Base-by-base conservation (phyloP, 2,329 filamentous ascomycete genomes). In the Cercospora citrullina region DNA sequence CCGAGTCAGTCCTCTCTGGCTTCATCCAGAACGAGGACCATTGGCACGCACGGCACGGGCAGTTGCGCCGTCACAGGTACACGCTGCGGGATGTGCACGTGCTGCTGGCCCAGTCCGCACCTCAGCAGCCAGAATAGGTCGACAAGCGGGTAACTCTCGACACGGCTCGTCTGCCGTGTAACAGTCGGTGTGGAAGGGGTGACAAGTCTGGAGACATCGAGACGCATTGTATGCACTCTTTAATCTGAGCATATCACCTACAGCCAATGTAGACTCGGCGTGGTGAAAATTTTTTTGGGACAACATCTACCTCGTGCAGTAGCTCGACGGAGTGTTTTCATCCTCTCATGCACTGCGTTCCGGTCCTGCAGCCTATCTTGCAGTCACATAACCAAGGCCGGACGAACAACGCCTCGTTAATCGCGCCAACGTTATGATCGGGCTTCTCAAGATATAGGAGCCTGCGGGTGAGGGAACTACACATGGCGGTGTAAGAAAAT, bases 211-310 rank as follows among this genome's bases (percentile, higher is more conserved):
- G 58, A 61, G 42, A 65, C 33, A 48, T 36, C 57, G 45, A 39
- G 51, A 28, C 31, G 30, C 58, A 18, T 31, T 45, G 31, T 10
- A 63, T 64, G 67, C 64, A 61, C 60, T 23, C 60, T 33, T 33
- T 45, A 55, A 55, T 36, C 58, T 10, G n/a, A 10, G 12, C 9
- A 30, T 28, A 28, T 21, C 39, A 45, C 9, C 23, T 36, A 31
- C 48, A 63, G 63, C 71, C 71, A 69, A 71, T 72, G 45, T 57
- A 14, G 39, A 33, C 18, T 33, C 61, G 10, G 53, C 42, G 9
- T 62, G 55, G 18, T 60, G 67, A 68, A 72, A 72, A 45, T 69
- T 69, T 72, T 72, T 71, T 45, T 51, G 45, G 66, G 64, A 69
- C 48, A 67, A 67, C 69, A 69, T 70, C 23, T 62, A 51, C 60